phyloP scores from a whole-genome alignment of 1,284 basidiomycete genomes.

The Moesziomyces antarcticus region DNA sequence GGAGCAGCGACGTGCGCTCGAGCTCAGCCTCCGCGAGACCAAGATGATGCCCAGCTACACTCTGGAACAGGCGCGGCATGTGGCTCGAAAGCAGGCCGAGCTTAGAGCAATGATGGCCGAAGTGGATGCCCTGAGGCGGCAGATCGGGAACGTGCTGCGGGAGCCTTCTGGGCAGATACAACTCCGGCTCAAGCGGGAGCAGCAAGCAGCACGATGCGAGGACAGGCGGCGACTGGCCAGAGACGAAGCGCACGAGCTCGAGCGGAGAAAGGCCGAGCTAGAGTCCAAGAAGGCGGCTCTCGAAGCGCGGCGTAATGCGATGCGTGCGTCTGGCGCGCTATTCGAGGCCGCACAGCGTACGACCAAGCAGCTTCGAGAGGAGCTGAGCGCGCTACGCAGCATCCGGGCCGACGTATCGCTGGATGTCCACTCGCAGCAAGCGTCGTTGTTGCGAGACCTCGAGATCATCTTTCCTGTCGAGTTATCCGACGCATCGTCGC shows the following conservation, averaged over 20 bases:
- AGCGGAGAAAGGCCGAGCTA: constrained; percentile 11
- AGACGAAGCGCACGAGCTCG: constrained; percentile 19
- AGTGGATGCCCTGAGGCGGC: constrained; percentile 8
- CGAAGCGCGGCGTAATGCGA: constrained; percentile 19
- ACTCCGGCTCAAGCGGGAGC: constrained; percentile 28
- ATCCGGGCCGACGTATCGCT: constrained; percentile 8
- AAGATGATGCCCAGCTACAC: constrained; percentile 53
- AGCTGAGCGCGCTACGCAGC: constrained; percentile 11
- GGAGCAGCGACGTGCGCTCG: constrained; percentile 33
- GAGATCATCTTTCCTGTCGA: constrained; percentile 65
- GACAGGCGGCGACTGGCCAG: constrained; percentile 14
- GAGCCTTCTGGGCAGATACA: constrained; percentile 20
- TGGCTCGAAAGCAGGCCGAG: constrained; percentile 25
- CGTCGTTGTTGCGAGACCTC: constrained; percentile 52
- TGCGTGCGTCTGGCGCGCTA: constrained; percentile 9
- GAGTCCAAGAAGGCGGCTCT: constrained; percentile 13
- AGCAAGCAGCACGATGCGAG: constrained; percentile 18
- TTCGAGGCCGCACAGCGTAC: constrained; percentile 17
- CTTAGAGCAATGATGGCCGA: constrained; percentile 7
- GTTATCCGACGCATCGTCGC: constrained; percentile 53
- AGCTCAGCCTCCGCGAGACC: constrained; percentile 49
- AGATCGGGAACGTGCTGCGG: constrained; percentile 5
- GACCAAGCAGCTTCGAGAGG: constrained; percentile 3
- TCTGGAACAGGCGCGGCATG: constrained; percentile 20
- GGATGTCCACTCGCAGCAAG: constrained; percentile 35